Conservation (phyloP, 441 rosid species). For the Erodium chrysanthum region DNA sequence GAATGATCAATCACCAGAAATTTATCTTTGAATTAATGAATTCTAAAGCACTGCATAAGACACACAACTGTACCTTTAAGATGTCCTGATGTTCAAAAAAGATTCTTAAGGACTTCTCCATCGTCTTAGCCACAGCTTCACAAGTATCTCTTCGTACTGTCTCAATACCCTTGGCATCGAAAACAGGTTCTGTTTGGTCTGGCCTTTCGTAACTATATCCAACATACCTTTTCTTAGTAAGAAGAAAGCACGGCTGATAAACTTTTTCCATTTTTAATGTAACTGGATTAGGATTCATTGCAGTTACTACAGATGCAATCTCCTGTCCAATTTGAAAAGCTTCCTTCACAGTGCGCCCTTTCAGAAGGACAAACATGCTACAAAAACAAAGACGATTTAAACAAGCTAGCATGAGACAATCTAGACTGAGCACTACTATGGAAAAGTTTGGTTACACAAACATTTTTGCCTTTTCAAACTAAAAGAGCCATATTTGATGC, state of each 20-base stretch:
- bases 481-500: not conserved
- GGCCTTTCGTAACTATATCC: constrained; percentile 87
- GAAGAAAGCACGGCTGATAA: constrained; percentile 84
- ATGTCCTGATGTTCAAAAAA: constrained; percentile 64
- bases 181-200: constrained; percentile 58
- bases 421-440: not conserved
- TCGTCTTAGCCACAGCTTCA: constrained; percentile 66
- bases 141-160: constrained; percentile 95
- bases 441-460: not conserved
- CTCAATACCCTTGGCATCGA: constrained; percentile 97
- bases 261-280: constrained; percentile 94
- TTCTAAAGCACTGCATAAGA: not conserved
- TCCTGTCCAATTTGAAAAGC: constrained; percentile 66
- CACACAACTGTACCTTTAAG: constrained; percentile 37
- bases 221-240: constrained; percentile 90
- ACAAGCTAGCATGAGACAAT: not conserved
- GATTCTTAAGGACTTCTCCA: constrained; percentile 82
- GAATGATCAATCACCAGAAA: too few relatives aligned
- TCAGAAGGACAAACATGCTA: constrained; percentile 94
- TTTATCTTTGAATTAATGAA: not conserved
- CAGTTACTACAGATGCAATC: constrained; percentile 77
- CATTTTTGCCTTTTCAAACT: not conserved
- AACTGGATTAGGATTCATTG: constrained; percentile 86
- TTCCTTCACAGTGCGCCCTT: constrained; percentile 65
- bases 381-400: constrained; percentile 14